Conservation (phyloP, 2,329 filamentous ascomycete species). For the Apiospora hydei region DNA sequence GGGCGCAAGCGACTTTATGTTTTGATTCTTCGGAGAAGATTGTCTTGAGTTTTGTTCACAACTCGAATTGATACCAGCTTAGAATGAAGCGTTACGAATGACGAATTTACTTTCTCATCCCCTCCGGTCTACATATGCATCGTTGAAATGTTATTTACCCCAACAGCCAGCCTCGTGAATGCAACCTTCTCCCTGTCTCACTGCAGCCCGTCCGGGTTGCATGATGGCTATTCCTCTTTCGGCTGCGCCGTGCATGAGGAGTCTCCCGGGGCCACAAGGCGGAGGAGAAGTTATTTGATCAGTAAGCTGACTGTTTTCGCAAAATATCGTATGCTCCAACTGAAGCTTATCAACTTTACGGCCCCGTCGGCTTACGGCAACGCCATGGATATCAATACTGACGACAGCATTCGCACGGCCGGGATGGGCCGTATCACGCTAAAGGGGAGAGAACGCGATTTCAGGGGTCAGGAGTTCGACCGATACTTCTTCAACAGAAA, state of each 20-base stretch:
- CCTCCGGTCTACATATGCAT: background rate
- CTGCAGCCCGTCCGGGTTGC: background rate
- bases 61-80: background rate
- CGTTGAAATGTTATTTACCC: background rate
- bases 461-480: conserved; percentile 3
- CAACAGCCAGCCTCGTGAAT: conserved; percentile 11
- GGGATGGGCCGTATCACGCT: conserved; percentile 1
- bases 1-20: background rate
- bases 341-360: background rate
- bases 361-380: too few relatives aligned
- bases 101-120: background rate
- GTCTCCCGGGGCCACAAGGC: background rate
- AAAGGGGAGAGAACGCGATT: background rate
- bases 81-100: background rate
- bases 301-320: background rate
- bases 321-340: background rate
- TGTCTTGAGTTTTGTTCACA: background rate
- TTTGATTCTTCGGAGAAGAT: background rate
- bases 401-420: background rate
- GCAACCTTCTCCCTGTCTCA: background rate
- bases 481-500: conserved; percentile 3
- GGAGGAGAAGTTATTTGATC: background rate
- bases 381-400: background rate
- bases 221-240: conserved; percentile 3
- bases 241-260: background rate